These are phyloP conservation scores for Acanthamoeba rhysodes DNA, from an alignment of 208 protist genomes.

Conservation along the genomic window DNA sequence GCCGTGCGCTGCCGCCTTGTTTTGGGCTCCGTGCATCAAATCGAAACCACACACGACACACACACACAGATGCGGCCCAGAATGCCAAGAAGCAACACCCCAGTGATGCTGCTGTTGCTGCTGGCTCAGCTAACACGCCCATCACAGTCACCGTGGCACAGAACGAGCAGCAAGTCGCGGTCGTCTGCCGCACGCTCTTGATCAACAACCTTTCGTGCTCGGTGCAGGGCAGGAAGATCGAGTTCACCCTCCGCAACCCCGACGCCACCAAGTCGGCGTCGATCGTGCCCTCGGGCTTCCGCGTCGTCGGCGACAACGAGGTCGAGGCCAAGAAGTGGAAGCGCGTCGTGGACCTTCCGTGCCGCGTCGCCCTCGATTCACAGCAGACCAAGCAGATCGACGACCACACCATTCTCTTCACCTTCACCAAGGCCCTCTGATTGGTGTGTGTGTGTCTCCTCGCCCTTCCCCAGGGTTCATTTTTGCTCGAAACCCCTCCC, in stretches of 20 bases:
- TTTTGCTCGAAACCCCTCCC: background rate
- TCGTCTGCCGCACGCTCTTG: conserved; percentile 37
- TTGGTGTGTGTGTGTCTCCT: background rate
- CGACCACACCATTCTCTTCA: conserved; percentile 52
- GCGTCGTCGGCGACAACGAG: conserved; percentile 19
- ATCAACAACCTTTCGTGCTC: conserved; percentile 34
- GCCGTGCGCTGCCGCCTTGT: too few relatives aligned
- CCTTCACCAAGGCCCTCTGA: conserved; percentile 19
- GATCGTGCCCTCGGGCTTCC: conserved; percentile 22
- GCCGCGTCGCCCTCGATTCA: background rate
- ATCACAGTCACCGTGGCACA: conserved; percentile 59
- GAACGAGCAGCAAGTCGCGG: conserved; percentile 11
- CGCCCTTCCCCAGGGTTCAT: background rate
- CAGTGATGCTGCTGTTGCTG: background rate
- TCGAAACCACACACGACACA: too few relatives aligned
- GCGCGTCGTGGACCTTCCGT: background rate
- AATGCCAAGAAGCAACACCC: background rate
- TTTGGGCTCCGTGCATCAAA: too few relatives aligned
- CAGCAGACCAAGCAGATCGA: conserved; percentile 26
- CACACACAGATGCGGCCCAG: background rate
- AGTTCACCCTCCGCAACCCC: conserved; percentile 22
- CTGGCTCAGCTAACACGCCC: conserved; percentile 28
- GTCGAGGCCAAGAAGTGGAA: conserved; percentile 25
- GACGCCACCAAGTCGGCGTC: background rate
- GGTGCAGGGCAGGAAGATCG: conserved; percentile 25